These are phyloP conservation scores for Odonthalia washingtoniensis DNA, from an alignment of 31 red algal species.

Conservation along the genomic window DNA sequence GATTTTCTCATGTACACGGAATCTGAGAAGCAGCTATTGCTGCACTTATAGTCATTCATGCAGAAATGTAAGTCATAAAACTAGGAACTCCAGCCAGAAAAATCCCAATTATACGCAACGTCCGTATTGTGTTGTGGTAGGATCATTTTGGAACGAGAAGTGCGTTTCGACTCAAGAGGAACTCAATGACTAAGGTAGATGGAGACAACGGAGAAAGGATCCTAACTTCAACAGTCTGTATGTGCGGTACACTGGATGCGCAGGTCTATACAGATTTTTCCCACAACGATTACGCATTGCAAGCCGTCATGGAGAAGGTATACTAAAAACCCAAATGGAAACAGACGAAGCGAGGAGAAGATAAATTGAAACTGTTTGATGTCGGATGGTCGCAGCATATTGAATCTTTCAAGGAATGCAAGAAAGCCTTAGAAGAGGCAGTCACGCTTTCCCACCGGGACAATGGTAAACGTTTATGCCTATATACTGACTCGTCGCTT, in stretches of 20 bases:
- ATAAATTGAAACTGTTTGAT: not conserved
- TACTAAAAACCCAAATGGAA: not conserved
- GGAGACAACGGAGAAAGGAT: not conserved
- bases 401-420: not conserved
- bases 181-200: not conserved
- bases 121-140: not conserved
- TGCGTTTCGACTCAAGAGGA: not conserved
- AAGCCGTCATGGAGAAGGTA: not conserved
- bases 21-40: not conserved
- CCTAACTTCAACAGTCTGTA: not conserved
- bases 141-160: not conserved
- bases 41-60: not conserved
- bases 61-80: not conserved
- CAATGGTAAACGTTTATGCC: not conserved
- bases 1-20: not conserved
- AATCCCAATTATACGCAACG: not conserved
- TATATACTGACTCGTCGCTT: not conserved
- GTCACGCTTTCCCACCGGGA: not conserved
- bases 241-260: not conserved
- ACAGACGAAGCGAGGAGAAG: not conserved
- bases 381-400: not conserved
- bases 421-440: not conserved
- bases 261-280: not conserved
- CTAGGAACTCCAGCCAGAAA: not conserved
- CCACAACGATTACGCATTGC: not conserved